phyloP scores from a whole-genome alignment of 192 early-diverging fungal species.

The Phlyctochytrium bullatum region DNA sequence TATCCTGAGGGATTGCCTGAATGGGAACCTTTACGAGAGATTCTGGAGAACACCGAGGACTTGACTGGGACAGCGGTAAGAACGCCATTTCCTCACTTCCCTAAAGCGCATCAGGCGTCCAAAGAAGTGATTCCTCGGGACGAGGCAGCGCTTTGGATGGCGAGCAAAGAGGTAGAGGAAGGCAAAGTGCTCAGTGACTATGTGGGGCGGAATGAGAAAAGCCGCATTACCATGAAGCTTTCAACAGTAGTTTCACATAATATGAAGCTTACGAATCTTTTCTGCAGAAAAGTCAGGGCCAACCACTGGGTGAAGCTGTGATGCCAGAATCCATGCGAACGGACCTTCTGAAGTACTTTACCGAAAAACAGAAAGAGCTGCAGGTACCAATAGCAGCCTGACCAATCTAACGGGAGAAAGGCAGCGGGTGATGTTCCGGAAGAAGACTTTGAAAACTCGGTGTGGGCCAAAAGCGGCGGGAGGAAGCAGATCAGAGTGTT shows the following conservation, averaged over 20 bases:
- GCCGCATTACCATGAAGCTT: conserved; percentile 50
- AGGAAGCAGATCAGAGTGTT: no score
- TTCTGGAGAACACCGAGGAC: conserved; percentile 50
- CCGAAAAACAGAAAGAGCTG: conserved; percentile 59
- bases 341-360: conserved; percentile 62
- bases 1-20: conserved; percentile 58
- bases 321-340: conserved; percentile 50
- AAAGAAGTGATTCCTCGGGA: conserved; percentile 19
- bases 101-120: conserved; percentile 12
- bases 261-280: no score
- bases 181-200: conserved; percentile 53
- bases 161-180: conserved; percentile 51
- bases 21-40: conserved; percentile 49
- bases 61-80: conserved; percentile 46
- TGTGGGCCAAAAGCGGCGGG: neutral
- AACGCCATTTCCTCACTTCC: neutral
- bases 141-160: conserved; percentile 55
- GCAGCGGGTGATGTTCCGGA: neutral
- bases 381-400: no score
- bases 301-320: conserved; percentile 53
- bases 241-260: no score
- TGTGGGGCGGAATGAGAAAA: conserved; percentile 60
- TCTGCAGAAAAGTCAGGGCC: conserved; percentile 41
- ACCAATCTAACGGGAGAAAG: neutral
- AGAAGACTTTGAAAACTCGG: conserved; percentile 2